Conservation (phyloP, 768 basidiomycete species). For the Pleurotus pulmonarius region DNA sequence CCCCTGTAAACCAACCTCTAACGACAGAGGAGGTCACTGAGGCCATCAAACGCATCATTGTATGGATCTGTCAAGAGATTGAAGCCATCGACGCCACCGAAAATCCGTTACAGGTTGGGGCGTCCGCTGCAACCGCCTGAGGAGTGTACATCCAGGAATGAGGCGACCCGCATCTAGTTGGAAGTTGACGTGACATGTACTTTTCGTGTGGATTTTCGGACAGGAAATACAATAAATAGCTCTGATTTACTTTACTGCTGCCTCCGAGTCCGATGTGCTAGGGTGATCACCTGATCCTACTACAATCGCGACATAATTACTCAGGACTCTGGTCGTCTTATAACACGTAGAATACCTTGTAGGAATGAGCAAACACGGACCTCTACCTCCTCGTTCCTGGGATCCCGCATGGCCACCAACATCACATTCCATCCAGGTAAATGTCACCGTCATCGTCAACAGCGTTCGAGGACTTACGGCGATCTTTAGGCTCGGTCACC, state of each 20-base stretch:
- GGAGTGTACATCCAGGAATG: too few species aligned
- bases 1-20: slow-evolving; percentile 62
- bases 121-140: background rate
- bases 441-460: background rate
- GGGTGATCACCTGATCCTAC: background rate
- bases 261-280: background rate
- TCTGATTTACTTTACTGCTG: too few species aligned
- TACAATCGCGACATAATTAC: background rate
- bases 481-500: slow-evolving; percentile 62
- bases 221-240: too few species aligned
- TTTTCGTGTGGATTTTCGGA: background rate
- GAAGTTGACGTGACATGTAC: background rate
- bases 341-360: too few species aligned
- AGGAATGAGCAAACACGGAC: too few species aligned
- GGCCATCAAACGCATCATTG: slow-evolving; percentile 55
- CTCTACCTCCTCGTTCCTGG: background rate
- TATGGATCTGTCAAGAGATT: slow-evolving; percentile 51
- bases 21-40: slow-evolving; percentile 66
- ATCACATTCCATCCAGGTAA: slow-evolving; percentile 70
- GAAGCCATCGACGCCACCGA: slow-evolving; percentile 24
- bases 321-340: too few species aligned
- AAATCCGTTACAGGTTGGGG: background rate
- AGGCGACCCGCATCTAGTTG: background rate
- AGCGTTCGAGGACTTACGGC: background rate
- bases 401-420: slow-evolving; percentile 39